Base-by-base conservation (phyloP, 768 basidiomycete genomes). In the Antrodiella citrinella region DNA sequence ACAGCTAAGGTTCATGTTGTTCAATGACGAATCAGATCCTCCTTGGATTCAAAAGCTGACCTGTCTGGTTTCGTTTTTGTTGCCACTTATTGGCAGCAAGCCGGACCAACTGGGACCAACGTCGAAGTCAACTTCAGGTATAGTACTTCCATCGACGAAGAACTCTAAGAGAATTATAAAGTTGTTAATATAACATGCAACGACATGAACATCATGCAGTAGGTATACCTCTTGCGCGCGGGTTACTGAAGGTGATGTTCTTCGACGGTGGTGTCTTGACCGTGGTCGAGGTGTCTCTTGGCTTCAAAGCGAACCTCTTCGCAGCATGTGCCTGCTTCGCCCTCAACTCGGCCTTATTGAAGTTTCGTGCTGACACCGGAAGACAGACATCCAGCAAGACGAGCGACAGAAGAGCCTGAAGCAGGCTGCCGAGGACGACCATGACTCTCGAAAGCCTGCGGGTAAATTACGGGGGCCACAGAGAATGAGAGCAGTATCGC, bases 81-180 rank as follows among this genome's bases (percentile, higher is more conserved):
- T 65, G 25, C 62, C 59, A 53, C 83, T 86, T 48, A 89, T 87
- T 2, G 86, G 86, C 47, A 89, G 58, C 20, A 89, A 66, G 5
- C 86, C 86, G 3, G 84, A 68, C 83, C 84, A 88, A 54, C 82
- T 84, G 2, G 84, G 82, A 2, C 86, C 86, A 35, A 86, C 70
- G 56, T 88, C 84, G 55, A 82, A 88, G 56, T 81, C 72, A 18
- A 88, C 81, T 40, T 80, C 69, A 3, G 86, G 86, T 41, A 89
- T 79, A 26, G 65, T 68, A 40, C 66, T 72, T 1, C 86, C 86
- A 54, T 86, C 69, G 13, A 89, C 86, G 57, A 70, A 86, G 60
- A 86, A 88, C 56, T 82, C 84, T 84, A 51, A 2, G 39, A 44
- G 39, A 0, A 5, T 12, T 20, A 26, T 18, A 47, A 40, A 46